Evolutionary conservation across 192 early-diverging fungal species (phyloP), one percentile per base, ranked within the genome.

Genomic region (Martensiomyces pterosporus): DNA sequence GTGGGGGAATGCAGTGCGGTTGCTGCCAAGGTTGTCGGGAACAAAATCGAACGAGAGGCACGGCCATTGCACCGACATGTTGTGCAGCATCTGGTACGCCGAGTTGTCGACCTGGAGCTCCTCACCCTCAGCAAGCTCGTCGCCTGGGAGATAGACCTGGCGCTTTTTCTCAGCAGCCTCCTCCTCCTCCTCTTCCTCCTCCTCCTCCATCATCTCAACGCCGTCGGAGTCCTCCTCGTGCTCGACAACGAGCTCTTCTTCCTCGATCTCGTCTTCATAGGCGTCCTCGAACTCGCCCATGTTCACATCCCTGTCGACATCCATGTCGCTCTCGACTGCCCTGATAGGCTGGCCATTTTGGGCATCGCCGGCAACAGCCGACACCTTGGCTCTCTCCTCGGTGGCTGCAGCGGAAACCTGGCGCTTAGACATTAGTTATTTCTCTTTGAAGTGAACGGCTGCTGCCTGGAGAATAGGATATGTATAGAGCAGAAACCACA

Each of bases 81-180:
- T 77, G 75, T 99, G 94, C 47, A 99, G 82, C 97, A 99, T 97
- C 50, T 92, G 89, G 74, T 99, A 99, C 0, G 89, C 88, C 13
- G 82, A 85, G 54, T 90, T 87, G 80, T 99, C 97, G 22, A 87
- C 91, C 52, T 97, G 91, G 34, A 99, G 79, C 29, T 83, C 86
- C 63, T 99, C 93, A 35, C 82, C 93, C 60, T 88, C 84, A 26
- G 55, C 87, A 9, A 99, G 65, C 49, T 79, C 75, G 36, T 92
- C 85, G 16, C 97, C 97, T 4, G 97, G 97, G 43, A 95, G 81
- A 53, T 92, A 94, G 21, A 96, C 87, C 41, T 78, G 53, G 24
- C 76, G 67, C 37, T 82, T 75, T n/a, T 85, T 64, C 13, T 80
- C 79, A 6, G 79, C 67, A 14, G 76, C 76, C 7, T 75, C 77